Evolutionary conservation across 441 rosid species (phyloP), one percentile per base, ranked within the genome.

Genomic region (Kokia cookei): DNA sequence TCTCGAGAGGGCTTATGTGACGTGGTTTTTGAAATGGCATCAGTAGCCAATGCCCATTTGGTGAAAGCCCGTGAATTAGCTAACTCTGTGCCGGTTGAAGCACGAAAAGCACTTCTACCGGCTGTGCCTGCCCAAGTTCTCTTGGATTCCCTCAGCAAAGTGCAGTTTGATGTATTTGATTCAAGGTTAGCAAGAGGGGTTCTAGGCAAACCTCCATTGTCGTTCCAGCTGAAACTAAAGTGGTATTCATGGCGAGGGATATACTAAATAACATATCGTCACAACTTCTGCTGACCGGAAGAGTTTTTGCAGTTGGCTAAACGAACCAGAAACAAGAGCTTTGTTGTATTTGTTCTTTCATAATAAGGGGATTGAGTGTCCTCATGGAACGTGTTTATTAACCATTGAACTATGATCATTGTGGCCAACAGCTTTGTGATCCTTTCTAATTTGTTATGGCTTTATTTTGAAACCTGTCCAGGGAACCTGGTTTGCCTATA

Each of bases 11-110:
- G 91, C 47, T 80, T 90, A 50, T 82, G 87, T 57, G 81, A 86
- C 57, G 93, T 83, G 1, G 92, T 92, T 63, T 92, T 87, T 74
- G 98, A 92, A 74, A 90, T 94, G 76, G 98, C 94, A 43, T 92
- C 96, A 5, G 87, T 90, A 2, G 96, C 98, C 53, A 90, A 94
- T 80, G 84, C 70, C 19, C 97, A 94, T 81, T 81, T 92, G 73
- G 77, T 76, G 81, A 62, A 90, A 88, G 93, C 96, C 48, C 94
- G 92, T 19, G 92, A 84, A 63, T 83, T 94, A 60, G 89, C 88
- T 0, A 84, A 79, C 64, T 82, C 85, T 7, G 82, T 93, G 65
- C 96, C 96, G 0, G 7, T 40, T 7, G 98, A 90, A 60, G 93
- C 94, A 65, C 85, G 77, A 59, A 86, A 91, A 0, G 93, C 86